A percentile compares a stretch with the other conserved stretches of the same genome.
These are phyloP conservation scores for Raddia guianensis DNA, from an alignment of 176 grass and related monocot species.

Conservation along the genomic window DNA sequence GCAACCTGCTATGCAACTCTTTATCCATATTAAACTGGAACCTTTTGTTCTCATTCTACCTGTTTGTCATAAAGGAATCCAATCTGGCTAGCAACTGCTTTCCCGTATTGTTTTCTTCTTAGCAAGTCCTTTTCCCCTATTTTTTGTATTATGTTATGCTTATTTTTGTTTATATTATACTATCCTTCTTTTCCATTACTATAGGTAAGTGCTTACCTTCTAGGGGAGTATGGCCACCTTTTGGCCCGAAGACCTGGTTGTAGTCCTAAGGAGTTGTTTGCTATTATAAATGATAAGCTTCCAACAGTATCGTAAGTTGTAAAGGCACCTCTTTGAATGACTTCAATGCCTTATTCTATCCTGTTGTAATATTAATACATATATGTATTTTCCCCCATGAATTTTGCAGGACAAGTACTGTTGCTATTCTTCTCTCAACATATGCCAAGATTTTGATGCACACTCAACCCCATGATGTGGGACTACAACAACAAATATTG, in stretches of 20 bases:
- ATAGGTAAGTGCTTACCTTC: conserved; percentile 96
- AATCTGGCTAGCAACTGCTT: conserved; percentile 19
- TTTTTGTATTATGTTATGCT: conserved; percentile 19
- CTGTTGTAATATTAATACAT: conserved; percentile 12
- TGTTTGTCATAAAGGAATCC: conserved; percentile 17
- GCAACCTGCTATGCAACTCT: not conserved
- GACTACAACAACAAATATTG: conserved; percentile 90
- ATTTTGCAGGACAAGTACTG: conserved; percentile 76
- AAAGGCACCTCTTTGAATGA: conserved; percentile 33
- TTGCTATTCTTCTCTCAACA: conserved; percentile 94
- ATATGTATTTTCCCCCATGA: conserved; percentile 2
- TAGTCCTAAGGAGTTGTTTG: conserved; percentile 95
- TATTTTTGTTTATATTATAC: conserved; percentile 20
- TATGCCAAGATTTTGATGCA: conserved; percentile 99
- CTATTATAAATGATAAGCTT: conserved; percentile 94
- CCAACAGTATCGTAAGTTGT: conserved; percentile 89
- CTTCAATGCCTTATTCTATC: conserved; percentile 24
- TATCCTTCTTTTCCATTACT: conserved; percentile 35
- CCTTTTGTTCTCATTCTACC: conserved; percentile 27
- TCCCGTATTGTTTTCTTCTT: not conserved
- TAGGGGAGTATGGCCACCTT: conserved; percentile 98
- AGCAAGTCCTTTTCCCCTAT: not conserved
- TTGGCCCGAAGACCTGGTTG: conserved; percentile 88
- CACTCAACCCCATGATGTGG: conserved; percentile 81
- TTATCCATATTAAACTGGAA: conserved; percentile 24